Evolutionary conservation across 2,329 filamentous ascomycete species (phyloP).

Genomic region (Ceratocystis cubensis): DNA sequence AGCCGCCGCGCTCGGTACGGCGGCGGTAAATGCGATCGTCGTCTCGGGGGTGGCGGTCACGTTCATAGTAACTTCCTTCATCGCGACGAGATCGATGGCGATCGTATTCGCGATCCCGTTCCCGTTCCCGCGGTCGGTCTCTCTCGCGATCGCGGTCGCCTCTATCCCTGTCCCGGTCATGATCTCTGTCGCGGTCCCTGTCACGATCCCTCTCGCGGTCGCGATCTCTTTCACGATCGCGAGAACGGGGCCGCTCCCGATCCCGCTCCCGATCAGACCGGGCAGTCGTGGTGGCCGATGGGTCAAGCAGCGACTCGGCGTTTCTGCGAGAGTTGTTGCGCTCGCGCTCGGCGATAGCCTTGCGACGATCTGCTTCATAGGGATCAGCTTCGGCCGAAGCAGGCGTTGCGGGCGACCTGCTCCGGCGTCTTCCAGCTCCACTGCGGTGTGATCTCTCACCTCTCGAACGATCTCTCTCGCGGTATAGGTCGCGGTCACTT

Average conservation of each 20-base stretch:
- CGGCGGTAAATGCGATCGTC: constrained; percentile 79
- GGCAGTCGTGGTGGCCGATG: constrained; percentile 26
- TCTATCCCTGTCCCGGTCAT: constrained; percentile 50
- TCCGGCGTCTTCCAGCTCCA: constrained; percentile 43
- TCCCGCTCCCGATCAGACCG: constrained; percentile 30
- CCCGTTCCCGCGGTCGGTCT: constrained; percentile 31
- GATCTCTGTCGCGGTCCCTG: constrained; percentile 39
- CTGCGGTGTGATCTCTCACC: constrained; percentile 51
- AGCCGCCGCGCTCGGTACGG: constrained; percentile 61
- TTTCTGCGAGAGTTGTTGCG: constrained; percentile 52
- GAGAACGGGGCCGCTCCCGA: constrained; percentile 11
- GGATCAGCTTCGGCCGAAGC: constrained; percentile 56
- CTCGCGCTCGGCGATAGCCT: constrained; percentile 86
- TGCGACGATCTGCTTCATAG: constrained; percentile 89
- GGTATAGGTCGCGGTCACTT: constrained; percentile 40
- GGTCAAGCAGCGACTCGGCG: constrained; percentile 19
- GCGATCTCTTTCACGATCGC: constrained; percentile 29
- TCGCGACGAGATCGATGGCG: constrained; percentile 46
- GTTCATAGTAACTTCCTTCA: constrained; percentile 57
- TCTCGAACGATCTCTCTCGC: constrained; percentile 46
- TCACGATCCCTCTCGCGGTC: constrained; percentile 42
- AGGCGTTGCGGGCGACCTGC: constrained; percentile 53
- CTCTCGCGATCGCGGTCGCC: constrained; percentile 36
- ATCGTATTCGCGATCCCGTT: constrained; percentile 30
- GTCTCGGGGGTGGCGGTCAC: constrained; percentile 76